Conservation (phyloP, 257 asterid genomes). For the Penstemon davidsonii region DNA sequence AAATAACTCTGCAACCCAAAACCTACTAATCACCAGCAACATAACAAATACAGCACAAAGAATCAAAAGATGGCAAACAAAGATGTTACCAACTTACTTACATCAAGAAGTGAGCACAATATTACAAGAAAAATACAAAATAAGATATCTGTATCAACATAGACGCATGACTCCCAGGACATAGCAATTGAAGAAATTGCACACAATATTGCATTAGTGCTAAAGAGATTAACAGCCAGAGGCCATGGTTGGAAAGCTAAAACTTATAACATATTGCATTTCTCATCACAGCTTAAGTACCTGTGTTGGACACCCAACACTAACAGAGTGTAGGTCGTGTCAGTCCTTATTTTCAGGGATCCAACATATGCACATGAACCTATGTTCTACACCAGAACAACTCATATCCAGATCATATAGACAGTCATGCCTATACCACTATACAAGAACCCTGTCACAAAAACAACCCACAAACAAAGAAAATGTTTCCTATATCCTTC, state of each 20-base stretch:
- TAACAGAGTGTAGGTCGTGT: background rate
- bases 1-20: conserved; percentile 76
- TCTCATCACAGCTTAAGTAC: background rate
- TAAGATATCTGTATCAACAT: background rate
- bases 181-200: background rate
- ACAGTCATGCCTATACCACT: background rate
- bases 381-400: background rate
- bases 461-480: background rate
- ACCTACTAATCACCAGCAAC: conserved; percentile 74
- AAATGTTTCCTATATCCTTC: background rate
- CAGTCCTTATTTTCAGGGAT: background rate
- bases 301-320: background rate
- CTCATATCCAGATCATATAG: background rate
- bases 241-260: background rate
- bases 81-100: conserved; percentile 1
- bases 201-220: background rate
- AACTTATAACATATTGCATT: background rate
- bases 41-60: conserved; percentile 31
- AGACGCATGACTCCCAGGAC: background rate
- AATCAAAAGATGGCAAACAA: conserved; percentile 23
- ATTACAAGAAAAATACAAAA: conserved; percentile 2
- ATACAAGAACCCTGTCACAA: background rate
- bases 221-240: conserved; percentile 14
- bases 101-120: background rate
- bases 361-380: background rate